A percentile compares a stretch with the other conserved stretches of the same genome.
phyloP scores from a whole-genome alignment of 805 yeast genomes.

The Blastobotrys parvus region DNA sequence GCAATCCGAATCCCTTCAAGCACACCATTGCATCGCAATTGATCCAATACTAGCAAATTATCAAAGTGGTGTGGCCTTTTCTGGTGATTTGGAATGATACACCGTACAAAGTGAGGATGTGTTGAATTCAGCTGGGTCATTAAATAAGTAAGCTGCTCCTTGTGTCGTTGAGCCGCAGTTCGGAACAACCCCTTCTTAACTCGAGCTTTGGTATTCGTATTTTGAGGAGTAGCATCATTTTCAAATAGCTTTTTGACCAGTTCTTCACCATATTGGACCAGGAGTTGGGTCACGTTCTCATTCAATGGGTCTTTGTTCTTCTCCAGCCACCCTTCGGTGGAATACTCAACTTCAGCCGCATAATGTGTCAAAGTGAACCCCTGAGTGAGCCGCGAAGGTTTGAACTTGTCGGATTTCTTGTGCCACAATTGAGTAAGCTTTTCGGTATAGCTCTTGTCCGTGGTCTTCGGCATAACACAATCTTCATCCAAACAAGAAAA shows the following conservation, averaged over 20 bases:
- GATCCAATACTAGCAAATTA: slow-evolving; percentile 71
- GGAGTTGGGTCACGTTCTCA: slow-evolving; percentile 56
- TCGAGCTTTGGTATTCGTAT: slow-evolving; percentile 16
- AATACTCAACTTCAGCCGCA: slow-evolving; percentile 94
- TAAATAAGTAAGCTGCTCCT: slow-evolving; percentile 66
- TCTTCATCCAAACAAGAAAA: slow-evolving; percentile 88
- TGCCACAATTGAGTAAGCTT: slow-evolving; percentile 65
- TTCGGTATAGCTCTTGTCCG: slow-evolving; percentile 74
- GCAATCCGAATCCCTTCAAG: slow-evolving; percentile 96
- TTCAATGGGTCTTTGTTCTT: slow-evolving; percentile 91
- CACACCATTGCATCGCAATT: slow-evolving; percentile 93
- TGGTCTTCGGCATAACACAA: slow-evolving; percentile 86
- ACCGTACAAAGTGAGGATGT: slow-evolving; percentile 94
- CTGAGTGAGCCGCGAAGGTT: slow-evolving; percentile 60
- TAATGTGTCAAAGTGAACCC: slow-evolving; percentile 86
- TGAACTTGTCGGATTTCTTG: slow-evolving; percentile 46
- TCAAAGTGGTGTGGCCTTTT: slow-evolving; percentile 68
- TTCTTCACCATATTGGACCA: slow-evolving; percentile 47
- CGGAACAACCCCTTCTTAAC: slow-evolving; percentile 41
- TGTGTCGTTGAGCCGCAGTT: slow-evolving; percentile 84
- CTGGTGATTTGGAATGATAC: slow-evolving; percentile 80
- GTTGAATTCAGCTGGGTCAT: slow-evolving; percentile 70
- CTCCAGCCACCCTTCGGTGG: slow-evolving; percentile 85
- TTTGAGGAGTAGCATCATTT: slow-evolving; percentile 25
- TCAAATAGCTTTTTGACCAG: slow-evolving; percentile 52